These are phyloP conservation scores for Chlorella sp. DNA, from an alignment of 139 green algal genomes.

Conservation along the genomic window DNA sequence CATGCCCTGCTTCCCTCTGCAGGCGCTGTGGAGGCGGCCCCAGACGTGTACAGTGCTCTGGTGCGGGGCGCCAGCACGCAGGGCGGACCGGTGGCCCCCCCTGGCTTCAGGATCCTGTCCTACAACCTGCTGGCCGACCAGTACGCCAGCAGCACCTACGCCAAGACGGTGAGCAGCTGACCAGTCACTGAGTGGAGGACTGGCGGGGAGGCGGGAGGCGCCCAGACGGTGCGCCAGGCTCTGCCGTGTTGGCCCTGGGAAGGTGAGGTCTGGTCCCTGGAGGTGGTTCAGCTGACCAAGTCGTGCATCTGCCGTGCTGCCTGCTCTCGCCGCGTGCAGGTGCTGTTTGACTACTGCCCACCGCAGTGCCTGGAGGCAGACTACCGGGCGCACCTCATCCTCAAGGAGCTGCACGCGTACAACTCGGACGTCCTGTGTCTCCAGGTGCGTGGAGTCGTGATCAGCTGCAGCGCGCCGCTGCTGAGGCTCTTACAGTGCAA, in stretches of 20 bases:
- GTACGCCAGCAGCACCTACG: constrained; percentile 66
- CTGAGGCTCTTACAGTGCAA: too few relatives aligned
- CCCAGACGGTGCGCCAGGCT: too few relatives aligned
- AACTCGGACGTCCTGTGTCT: constrained; percentile 37
- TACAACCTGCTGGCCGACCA: constrained; percentile 95
- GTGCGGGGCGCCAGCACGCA: constrained; percentile 12
- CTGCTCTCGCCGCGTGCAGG: constrained; percentile 16
- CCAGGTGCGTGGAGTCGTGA: too few relatives aligned
- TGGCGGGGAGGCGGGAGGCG: too few relatives aligned
- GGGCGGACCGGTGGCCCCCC: constrained; percentile 1
- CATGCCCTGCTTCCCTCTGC: too few relatives aligned
- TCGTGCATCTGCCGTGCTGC: too few relatives aligned
- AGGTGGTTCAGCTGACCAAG: too few relatives aligned
- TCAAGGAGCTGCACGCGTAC: constrained; percentile 72
- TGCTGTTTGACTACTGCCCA: constrained; percentile 67
- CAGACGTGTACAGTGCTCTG: constrained; percentile 9
- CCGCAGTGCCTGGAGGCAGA: constrained; percentile 47
- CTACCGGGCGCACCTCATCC: constrained; percentile 74
- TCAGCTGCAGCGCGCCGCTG: too few relatives aligned
- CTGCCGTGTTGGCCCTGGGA: too few relatives aligned
- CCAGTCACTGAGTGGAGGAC: too few relatives aligned
- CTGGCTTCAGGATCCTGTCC: constrained; percentile 61
- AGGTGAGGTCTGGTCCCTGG: too few relatives aligned
- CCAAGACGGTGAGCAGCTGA: constrained; percentile 42
- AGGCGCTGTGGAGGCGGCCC: constrained; percentile 40